These are phyloP conservation scores for Tricholoma flavovirens DNA, from an alignment of 768 basidiomycete species.

Conservation along the genomic window DNA sequence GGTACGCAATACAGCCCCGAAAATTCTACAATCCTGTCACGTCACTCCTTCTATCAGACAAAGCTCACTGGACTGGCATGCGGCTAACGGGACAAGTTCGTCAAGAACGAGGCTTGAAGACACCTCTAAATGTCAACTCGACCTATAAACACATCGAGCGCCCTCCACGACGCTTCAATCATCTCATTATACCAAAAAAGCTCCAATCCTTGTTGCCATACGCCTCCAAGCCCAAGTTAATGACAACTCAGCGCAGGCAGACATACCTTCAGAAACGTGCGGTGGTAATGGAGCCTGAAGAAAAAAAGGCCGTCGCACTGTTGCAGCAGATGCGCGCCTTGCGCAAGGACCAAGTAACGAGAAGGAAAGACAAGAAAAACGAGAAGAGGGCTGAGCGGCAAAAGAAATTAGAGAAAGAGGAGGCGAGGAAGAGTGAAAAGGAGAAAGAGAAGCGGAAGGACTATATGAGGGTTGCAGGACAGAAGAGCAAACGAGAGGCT, in stretches of 20 bases:
- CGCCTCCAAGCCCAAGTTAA: conserved; percentile 85
- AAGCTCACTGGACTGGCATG: conserved; percentile 89
- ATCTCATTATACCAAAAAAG: conserved; percentile 81
- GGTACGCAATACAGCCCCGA: conserved; percentile 94
- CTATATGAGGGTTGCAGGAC: conserved; percentile 63
- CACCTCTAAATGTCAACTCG: conserved; percentile 78
- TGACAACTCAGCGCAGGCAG: conserved; percentile 62
- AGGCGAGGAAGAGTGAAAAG: conserved; percentile 55
- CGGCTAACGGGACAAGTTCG: conserved; percentile 91
- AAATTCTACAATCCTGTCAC: conserved; percentile 97
- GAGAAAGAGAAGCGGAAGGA: conserved; percentile 75
- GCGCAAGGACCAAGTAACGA: conserved; percentile 77
- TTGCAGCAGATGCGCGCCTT: conserved; percentile 92
- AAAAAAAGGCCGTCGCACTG: conserved; percentile 85
- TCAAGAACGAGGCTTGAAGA: conserved; percentile 77
- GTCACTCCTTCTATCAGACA: conserved; percentile 79
- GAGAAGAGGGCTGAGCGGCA: conserved; percentile 62
- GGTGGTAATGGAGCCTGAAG: conserved; percentile 92
- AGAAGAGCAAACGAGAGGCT: conserved; percentile 63
- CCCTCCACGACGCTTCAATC: conserved; percentile 80
- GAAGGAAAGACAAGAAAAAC: conserved; percentile 83
- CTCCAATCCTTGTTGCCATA: conserved; percentile 90
- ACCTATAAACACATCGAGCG: conserved; percentile 83
- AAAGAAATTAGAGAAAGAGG: conserved; percentile 72
- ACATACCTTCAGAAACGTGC: conserved; percentile 96